Evolutionary conservation across 257 asterid genomes (phyloP), one percentile per base, ranked within the genome.

Genomic region (Eucommia ulmoides): DNA sequence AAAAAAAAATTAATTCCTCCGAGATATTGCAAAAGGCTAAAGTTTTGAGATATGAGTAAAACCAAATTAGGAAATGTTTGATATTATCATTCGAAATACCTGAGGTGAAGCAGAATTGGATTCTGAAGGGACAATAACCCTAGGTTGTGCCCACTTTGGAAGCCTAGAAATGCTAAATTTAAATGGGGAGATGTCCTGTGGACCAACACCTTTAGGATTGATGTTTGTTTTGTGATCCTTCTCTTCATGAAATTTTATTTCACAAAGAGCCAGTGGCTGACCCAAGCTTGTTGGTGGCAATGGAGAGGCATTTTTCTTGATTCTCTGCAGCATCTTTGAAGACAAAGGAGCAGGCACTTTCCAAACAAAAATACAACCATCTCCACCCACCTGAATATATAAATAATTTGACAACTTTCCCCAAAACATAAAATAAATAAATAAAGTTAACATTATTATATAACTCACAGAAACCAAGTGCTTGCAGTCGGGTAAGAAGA

Each of bases 321-420:
- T 65, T 61, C 54, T 74, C 58, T 52, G 65, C 64, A 79, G 63
- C 73, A 76, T 76, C 65, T 51, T 67, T 22, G 71, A 74, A 29
- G 83, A 69, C 38, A 79, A 42, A 62, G 44, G 68, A 18, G 66
- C 58, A 24, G 93, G 85, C 55, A 82, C 67, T 62, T 72, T 79
- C 93, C 93, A 82, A 23, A 82, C 66, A 62, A 82, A 79, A 55
- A 82, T 76, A 63, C 85, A 82, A 52, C 88, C 75, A 53, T 82
- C 83, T 19, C 73, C 64, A 48, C 72, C 71, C 50, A 79, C 89
- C 93, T 82, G 73, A 61, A 66, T 42, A 25, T 52, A 54, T 52
- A 60, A 55, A 62, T 23, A 65, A 64, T 59, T 53, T 20, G 19
- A 49, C 9, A 25, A 26, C 48, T 45, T 11, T 21, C 41, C 41